These are phyloP conservation scores for Capsicum rhomboideum DNA, from an alignment of 257 asterid genomes.

Conservation along the genomic window DNA sequence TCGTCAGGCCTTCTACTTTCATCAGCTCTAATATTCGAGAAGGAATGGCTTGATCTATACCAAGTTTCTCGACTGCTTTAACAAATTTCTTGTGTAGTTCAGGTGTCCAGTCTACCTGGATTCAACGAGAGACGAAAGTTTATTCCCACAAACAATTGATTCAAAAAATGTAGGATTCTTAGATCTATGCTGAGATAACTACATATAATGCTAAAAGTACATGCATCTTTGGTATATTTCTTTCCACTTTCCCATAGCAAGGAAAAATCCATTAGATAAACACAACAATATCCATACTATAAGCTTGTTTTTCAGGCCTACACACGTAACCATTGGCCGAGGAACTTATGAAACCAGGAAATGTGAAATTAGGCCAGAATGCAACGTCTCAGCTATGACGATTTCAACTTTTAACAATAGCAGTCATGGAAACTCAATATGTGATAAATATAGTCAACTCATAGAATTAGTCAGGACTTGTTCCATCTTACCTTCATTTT, in stretches of 20 bases:
- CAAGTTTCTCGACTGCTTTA: constrained; percentile 43
- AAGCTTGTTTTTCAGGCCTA: neutral
- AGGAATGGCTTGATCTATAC: constrained; percentile 51
- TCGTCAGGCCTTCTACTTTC: constrained; percentile 46
- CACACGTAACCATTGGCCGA: neutral
- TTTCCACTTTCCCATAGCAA: neutral
- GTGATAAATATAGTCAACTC: neutral
- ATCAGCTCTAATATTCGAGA: constrained; percentile 44
- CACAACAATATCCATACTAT: too few species aligned
- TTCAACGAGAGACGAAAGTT: neutral
- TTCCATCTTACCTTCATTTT: constrained; percentile 29
- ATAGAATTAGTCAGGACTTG: neutral
- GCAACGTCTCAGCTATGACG: neutral
- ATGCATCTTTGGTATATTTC: too few species aligned
- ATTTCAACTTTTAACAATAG: neutral
- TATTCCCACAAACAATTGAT: neutral
- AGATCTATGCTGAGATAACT: neutral
- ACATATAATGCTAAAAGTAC: neutral
- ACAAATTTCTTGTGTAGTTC: constrained; percentile 47
- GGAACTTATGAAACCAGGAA: neutral
- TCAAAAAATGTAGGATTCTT: neutral
- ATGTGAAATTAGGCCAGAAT: neutral
- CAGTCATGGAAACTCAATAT: neutral
- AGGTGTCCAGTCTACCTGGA: constrained; percentile 48
- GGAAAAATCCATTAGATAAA: neutral